Evolutionary conservation across 1,284 basidiomycete species (phyloP), one percentile per base, ranked within the genome.

Genomic region (Gymnopus androsaceus): DNA sequence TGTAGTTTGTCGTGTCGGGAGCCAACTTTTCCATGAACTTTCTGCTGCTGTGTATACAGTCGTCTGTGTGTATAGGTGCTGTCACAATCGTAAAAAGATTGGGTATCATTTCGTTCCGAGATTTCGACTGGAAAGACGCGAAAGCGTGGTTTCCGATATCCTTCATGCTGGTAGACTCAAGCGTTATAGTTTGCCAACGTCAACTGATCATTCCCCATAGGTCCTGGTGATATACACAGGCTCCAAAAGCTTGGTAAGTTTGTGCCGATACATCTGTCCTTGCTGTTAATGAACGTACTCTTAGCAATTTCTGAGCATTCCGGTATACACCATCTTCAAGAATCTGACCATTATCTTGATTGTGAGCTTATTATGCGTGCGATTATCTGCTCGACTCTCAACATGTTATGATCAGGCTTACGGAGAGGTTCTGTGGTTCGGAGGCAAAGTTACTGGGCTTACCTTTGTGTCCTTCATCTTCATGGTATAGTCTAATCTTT

Each of bases 311-410:
- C 79, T 98, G 48, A 90, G 85, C 60, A 96, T 98, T 70, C 94
- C 94, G 0, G 87, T 96, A 27, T 95, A 95, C 73, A 95, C 97
- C 3, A 99, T 99, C 64, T 99, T 99, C 85, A 99, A 99, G 76
- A 99, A 99, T 71, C 71, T 99, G 65, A 98, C 97, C 27, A 99
- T 99, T 67, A 98, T 99, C 63, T 82, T 99, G 34, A 99, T 99
- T 67, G 94, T 93, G 61, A 62, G 88, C 74, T 19, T 38, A 19
- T 21, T 21, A 17, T 15, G 15, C 28, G 19, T 44, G 33, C 27
- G 47, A 53, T 2, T 42, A 17, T 27, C 52, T 47, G 27, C 37
- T 4, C 19, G 15, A 42, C 45, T 47, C 40, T 23, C 51, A 9
- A 37, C n/a, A 9, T 33, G 37, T 42, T 30, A 11, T 23, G n/a